phyloP scores from a whole-genome alignment of 257 asterid genomes.

The Lithospermum erythrorhizon region DNA sequence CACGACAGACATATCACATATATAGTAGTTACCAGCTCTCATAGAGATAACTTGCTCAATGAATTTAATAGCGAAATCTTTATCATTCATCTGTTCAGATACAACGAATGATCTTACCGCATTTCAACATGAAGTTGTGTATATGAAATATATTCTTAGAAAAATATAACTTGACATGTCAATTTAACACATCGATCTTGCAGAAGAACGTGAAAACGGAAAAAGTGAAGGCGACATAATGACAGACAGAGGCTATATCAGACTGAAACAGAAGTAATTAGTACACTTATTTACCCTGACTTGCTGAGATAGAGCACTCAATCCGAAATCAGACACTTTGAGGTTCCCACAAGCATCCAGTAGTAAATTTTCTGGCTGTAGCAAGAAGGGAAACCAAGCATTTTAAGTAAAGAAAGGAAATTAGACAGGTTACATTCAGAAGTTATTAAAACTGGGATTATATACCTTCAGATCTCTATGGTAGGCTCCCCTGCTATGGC shows the following conservation, averaged over 20 bases:
- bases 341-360: constrained; percentile 78
- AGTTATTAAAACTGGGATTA: background rate
- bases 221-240: too few species aligned
- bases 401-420: background rate
- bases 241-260: too few species aligned
- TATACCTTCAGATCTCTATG: constrained; percentile 86
- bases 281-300: constrained; percentile 50
- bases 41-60: too few species aligned
- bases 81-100: too few species aligned
- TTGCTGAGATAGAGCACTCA: constrained; percentile 96
- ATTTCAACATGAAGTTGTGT: too few species aligned
- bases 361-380: constrained; percentile 83
- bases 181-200: too few species aligned
- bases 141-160: too few species aligned
- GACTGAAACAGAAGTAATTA: background rate
- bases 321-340: constrained; percentile 89
- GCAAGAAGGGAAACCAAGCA: constrained; percentile 3
- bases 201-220: too few species aligned
- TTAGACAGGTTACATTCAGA: background rate
- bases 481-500: constrained; percentile 95
- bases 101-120: too few species aligned
- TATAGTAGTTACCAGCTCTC: too few species aligned
- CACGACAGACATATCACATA: background rate
- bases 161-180: too few species aligned
- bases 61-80: too few species aligned